These are phyloP conservation scores for Uromyces viciae-fabae DNA, from an alignment of 1,284 basidiomycete species.

Conservation along the genomic window DNA sequence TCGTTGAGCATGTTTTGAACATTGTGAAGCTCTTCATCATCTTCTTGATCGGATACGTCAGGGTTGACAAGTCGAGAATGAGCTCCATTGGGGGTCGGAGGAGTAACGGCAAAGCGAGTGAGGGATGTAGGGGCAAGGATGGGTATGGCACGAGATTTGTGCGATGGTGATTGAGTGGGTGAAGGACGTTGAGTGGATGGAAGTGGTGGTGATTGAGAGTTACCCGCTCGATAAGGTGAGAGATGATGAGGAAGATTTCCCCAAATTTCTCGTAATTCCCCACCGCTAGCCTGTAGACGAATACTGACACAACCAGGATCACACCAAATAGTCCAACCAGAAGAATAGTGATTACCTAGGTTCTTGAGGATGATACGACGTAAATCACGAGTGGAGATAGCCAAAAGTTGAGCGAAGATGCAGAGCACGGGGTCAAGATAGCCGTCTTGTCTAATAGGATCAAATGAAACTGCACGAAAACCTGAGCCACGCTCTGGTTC, in stretches of 20 bases:
- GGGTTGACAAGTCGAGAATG: background rate
- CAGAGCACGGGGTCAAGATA: conserved; percentile 25
- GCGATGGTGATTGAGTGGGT: background rate
- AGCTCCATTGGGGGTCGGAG: conserved; percentile 2
- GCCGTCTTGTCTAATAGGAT: conserved; percentile 26
- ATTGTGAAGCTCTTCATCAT: background rate
- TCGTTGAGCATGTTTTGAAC: background rate
- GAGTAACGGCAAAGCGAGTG: conserved; percentile 3
- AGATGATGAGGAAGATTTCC: conserved; percentile 21
- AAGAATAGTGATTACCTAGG: background rate
- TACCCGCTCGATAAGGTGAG: background rate
- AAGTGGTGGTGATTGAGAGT: background rate
- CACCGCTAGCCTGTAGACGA: background rate
- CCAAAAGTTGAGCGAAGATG: background rate
- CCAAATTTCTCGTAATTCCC: conserved; percentile 34
- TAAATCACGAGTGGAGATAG: background rate
- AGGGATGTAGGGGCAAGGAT: conserved; percentile 16
- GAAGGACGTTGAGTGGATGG: background rate
- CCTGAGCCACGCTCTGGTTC: conserved; percentile 37
- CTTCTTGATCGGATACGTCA: background rate
- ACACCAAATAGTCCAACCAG: conserved; percentile 32
- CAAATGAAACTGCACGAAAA: conserved; percentile 31
- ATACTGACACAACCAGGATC: conserved; percentile 39
- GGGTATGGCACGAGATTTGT: conserved; percentile 33
- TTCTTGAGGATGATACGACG: conserved; percentile 1